A percentile compares a stretch with the other conserved stretches of the same genome.
Evolutionary conservation across 2,329 filamentous ascomycete species (phyloP).

Genomic region (Cordyceps cateniannulata): DNA sequence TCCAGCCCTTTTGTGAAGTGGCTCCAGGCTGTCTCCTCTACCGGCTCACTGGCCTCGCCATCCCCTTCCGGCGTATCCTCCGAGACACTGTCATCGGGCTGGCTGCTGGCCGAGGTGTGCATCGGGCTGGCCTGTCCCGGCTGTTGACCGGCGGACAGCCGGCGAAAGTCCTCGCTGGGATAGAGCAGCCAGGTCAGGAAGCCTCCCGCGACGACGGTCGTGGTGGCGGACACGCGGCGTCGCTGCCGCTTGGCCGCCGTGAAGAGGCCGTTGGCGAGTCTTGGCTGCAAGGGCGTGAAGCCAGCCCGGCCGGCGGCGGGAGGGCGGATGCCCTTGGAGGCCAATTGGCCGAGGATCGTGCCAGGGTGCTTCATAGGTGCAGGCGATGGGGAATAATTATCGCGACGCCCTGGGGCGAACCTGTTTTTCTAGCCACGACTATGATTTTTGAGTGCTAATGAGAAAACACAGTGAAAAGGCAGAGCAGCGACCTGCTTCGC

Average conservation of each 20-base stretch:
- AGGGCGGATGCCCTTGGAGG: constrained; percentile 6
- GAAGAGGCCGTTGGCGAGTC: constrained; percentile 5
- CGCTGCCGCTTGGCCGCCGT: background rate
- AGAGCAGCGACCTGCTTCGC: background rate
- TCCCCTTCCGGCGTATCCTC: constrained; percentile 5
- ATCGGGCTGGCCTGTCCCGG: background rate
- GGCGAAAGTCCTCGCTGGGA: constrained; percentile 36
- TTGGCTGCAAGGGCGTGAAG: background rate
- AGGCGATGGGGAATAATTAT: background rate
- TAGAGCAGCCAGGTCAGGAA: constrained; percentile 38
- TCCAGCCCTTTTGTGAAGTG: constrained; percentile 42
- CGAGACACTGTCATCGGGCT: background rate
- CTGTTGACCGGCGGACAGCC: constrained; percentile 23
- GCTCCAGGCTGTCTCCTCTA: constrained; percentile 35
- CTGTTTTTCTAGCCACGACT: background rate
- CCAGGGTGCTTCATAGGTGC: constrained; percentile 4
- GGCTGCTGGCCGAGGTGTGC: background rate
- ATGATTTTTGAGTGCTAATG: background rate
- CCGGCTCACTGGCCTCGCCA: background rate
- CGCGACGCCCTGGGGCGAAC: background rate
- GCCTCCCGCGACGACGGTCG: constrained; percentile 28
- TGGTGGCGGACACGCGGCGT: constrained; percentile 6
- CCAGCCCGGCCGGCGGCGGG: background rate
- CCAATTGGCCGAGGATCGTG: constrained; percentile 7
- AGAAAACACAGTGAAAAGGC: background rate